Conservation (phyloP, 306 rosid species). For the Sphenostylis stenocarpa region DNA sequence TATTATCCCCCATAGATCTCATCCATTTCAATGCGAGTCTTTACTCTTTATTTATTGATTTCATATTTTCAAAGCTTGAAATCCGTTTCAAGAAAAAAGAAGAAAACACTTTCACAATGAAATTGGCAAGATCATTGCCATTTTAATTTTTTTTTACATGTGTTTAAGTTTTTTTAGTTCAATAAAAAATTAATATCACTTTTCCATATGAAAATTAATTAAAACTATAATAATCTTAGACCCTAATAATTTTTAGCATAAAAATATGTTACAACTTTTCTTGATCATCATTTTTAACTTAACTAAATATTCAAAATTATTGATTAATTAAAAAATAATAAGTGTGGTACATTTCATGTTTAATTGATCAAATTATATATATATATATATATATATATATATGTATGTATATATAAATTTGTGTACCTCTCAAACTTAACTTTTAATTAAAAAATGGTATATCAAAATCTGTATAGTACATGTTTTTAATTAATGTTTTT, state of each 20-base stretch:
- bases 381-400: no score
- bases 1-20: neutral
- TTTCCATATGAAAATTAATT: no score
- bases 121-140: neutral
- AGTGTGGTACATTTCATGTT: neutral
- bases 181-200: no score
- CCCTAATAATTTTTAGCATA: neutral
- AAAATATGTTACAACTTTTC: no score
- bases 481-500: neutral
- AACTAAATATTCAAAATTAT: no score
- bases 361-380: no score
- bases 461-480: neutral
- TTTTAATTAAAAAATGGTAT: neutral
- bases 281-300: no score
- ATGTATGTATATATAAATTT: neutral
- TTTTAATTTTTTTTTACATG: neutral
- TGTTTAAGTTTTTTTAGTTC: no score
- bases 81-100: neutral
- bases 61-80: neutral
- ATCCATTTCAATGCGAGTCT: neutral
- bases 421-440: neutral
- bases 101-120: neutral
- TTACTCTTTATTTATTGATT: neutral
- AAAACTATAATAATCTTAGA: neutral
- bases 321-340: no score